These are phyloP conservation scores for Cryphonectria carpinicola DNA, from an alignment of 2,329 filamentous ascomycete genomes.

Conservation along the genomic window DNA sequence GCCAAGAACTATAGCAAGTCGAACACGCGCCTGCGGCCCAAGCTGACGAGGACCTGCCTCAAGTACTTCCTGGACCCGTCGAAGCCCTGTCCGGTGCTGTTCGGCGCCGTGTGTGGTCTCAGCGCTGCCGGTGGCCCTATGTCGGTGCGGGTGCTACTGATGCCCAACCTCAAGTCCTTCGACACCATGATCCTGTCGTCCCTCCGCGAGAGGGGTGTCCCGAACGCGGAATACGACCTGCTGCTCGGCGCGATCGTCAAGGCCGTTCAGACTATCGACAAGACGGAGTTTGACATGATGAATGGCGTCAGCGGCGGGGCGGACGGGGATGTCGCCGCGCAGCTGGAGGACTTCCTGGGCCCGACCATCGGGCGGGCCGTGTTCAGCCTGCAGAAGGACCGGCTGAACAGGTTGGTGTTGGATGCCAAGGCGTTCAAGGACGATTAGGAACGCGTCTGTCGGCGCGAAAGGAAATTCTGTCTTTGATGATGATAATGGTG, in stretches of 20 bases:
- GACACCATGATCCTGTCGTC: constrained; percentile 58
- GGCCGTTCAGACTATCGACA: constrained; percentile 51
- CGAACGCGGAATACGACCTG: constrained; percentile 55
- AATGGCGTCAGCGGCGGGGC: constrained; percentile 44
- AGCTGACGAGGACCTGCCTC: constrained; percentile 89
- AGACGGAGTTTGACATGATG: constrained; percentile 38
- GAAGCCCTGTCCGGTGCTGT: constrained; percentile 82
- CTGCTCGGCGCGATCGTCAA: constrained; percentile 60
- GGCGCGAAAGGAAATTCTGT: constrained; percentile 6
- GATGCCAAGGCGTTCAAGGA: constrained; percentile 54
- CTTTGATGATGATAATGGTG: constrained; percentile 29
- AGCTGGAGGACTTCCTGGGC: constrained; percentile 59
- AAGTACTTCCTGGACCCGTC: constrained; percentile 89
- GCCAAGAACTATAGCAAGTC: constrained; percentile 79
- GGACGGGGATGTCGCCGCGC: constrained; percentile 44
- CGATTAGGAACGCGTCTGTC: constrained; percentile 41
- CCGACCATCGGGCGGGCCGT: constrained; percentile 57
- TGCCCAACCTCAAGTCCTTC: constrained; percentile 60
- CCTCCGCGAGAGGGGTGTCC: constrained; percentile 51
- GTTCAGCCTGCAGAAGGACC: constrained; percentile 48
- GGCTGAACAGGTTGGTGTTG: constrained; percentile 54
- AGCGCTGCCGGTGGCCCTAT: constrained; percentile 73
- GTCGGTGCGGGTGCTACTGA: constrained; percentile 58
- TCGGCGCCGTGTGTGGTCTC: constrained; percentile 83
- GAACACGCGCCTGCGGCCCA: constrained; percentile 81